A percentile compares a stretch with the other conserved stretches of the same genome.
Conservation (phyloP, 192 early-diverging fungal genomes). For the Coemansia sp. region DNA sequence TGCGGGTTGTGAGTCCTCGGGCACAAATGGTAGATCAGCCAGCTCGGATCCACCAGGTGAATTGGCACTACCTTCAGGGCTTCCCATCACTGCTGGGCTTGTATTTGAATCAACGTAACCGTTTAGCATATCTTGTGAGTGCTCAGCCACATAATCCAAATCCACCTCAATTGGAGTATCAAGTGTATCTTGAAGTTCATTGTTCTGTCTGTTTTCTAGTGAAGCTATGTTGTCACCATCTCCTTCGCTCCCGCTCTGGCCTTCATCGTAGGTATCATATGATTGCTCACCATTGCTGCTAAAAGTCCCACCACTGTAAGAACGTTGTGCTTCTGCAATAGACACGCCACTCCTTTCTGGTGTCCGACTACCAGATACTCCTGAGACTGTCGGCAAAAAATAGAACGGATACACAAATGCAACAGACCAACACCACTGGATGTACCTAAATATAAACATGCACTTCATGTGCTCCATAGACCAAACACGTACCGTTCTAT, state of each 20-base stretch:
- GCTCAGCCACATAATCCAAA: slow-evolving; percentile 8
- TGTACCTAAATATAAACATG: slow-evolving; percentile 18
- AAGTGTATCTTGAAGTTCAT: not conserved
- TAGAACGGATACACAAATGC: slow-evolving; percentile 43
- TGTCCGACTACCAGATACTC: not conserved
- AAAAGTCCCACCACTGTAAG: not conserved
- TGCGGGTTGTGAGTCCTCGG: slow-evolving; percentile 8
- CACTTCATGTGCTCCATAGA: slow-evolving; percentile 8
- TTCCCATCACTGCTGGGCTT: not conserved
- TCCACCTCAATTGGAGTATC: not conserved
- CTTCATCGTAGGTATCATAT: not conserved
- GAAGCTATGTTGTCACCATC: not conserved
- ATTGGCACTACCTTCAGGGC: not conserved
- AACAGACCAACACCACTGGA: slow-evolving; percentile 41
- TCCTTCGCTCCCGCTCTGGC: not conserved
- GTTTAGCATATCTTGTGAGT: slow-evolving; percentile 29
- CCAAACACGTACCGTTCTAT: slow-evolving; percentile 35
- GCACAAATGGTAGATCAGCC: not conserved
- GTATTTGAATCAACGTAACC: slow-evolving; percentile 9
- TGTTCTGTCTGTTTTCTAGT: not conserved
- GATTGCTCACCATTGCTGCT: not conserved
- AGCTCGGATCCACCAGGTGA: not conserved
- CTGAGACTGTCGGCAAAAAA: slow-evolving; percentile 13
- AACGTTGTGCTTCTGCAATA: not conserved
- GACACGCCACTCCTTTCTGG: not conserved